These are phyloP conservation scores for Hygrocybe coccinea DNA, from an alignment of 768 basidiomycete genomes.

Conservation along the genomic window DNA sequence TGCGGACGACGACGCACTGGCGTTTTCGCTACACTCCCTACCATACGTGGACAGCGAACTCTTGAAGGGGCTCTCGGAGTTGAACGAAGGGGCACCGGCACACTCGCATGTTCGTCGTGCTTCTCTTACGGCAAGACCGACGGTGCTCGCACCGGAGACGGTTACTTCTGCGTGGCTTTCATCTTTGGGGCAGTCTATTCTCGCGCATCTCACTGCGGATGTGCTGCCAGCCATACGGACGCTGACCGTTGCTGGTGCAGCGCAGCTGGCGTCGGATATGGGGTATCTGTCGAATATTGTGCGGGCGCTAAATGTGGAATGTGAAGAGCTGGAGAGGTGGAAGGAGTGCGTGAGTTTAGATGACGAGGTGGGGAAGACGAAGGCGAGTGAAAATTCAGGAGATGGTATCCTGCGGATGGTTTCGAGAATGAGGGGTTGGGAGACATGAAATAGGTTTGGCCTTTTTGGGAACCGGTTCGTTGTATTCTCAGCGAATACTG, in stretches of 20 bases:
- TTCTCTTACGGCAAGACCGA: constrained; percentile 33
- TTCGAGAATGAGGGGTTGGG: constrained; percentile 37
- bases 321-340: constrained; percentile 76
- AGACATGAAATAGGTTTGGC: constrained; percentile 10
- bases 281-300: constrained; percentile 90
- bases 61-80: constrained; percentile 44
- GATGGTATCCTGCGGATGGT: constrained; percentile 36
- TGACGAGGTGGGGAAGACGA: constrained; percentile 43
- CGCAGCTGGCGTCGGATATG: constrained; percentile 82
- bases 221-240: constrained; percentile 68
- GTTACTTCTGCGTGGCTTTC: constrained; percentile 90
- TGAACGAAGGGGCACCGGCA: constrained; percentile 27
- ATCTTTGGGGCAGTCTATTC: constrained; percentile 77
- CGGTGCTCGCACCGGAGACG: constrained; percentile 60
- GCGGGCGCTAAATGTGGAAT: constrained; percentile 84
- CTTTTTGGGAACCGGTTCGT: no score
- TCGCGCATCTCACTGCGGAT: constrained; percentile 63
- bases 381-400: constrained; percentile 18
- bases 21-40: constrained; percentile 80
- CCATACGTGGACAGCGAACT: constrained; percentile 62
- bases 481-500: no score
- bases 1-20: constrained; percentile 84
- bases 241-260: constrained; percentile 62
- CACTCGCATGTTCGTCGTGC: constrained; percentile 15
- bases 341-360: constrained; percentile 61